Evolutionary conservation across 192 early-diverging fungal species (phyloP).

Genomic region (Dimargaris cristalligena): DNA sequence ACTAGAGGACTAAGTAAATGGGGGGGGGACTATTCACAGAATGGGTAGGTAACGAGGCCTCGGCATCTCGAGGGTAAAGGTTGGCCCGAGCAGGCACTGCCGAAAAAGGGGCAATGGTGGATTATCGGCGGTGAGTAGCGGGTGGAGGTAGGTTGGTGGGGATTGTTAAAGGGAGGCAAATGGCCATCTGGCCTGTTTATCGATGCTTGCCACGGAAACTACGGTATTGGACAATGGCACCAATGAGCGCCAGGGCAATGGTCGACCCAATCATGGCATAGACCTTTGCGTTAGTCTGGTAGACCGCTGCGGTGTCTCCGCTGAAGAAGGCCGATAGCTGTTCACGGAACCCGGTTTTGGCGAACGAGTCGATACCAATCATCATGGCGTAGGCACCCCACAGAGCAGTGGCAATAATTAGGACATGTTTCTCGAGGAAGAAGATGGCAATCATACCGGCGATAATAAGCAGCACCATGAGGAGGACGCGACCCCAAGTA

Average conservation of each 20-base stretch:
- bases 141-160: too few species aligned
- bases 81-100: too few species aligned
- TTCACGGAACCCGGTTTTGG: slow-evolving; percentile 51
- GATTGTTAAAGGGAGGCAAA: too few species aligned
- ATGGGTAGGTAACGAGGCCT: too few species aligned
- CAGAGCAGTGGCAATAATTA: slow-evolving; percentile 55
- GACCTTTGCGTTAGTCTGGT: slow-evolving; percentile 34
- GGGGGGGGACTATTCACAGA: too few species aligned
- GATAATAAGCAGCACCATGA: slow-evolving; percentile 43
- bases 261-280: slow-evolving; percentile 56
- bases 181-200: background rate
- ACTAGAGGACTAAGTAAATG: too few species aligned
- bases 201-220: slow-evolving; percentile 22
- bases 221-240: slow-evolving; percentile 44
- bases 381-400: slow-evolving; percentile 67
- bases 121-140: too few species aligned
- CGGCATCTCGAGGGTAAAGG: too few species aligned
- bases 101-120: too few species aligned
- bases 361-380: slow-evolving; percentile 68
- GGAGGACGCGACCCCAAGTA: slow-evolving; percentile 45
- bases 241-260: slow-evolving; percentile 42
- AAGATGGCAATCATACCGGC: slow-evolving; percentile 44
- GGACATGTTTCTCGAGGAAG: slow-evolving; percentile 39
- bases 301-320: slow-evolving; percentile 24
- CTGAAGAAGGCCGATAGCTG: slow-evolving; percentile 38